These are phyloP conservation scores for Leccinum uliginosum DNA, from an alignment of 768 basidiomycete species.

Conservation along the genomic window DNA sequence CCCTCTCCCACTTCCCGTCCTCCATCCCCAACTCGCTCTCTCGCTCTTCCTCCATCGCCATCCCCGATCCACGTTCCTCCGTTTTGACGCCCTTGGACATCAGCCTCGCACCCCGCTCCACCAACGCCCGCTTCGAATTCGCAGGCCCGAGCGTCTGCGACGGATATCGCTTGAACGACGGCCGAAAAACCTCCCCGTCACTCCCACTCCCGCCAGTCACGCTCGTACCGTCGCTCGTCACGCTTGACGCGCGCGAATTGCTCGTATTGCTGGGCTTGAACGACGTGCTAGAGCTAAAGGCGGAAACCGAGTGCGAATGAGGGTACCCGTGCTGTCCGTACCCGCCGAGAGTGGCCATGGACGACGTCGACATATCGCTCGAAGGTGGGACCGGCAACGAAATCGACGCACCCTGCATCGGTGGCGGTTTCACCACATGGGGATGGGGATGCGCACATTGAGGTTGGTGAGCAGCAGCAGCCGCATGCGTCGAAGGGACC, in stretches of 20 bases:
- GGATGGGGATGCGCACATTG: background rate
- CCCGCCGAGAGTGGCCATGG: conserved; percentile 11
- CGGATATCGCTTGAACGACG: conserved; percentile 69
- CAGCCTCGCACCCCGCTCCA: conserved; percentile 25
- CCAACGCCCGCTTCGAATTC: conserved; percentile 48
- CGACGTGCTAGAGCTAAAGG: conserved; percentile 7
- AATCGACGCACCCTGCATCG: conserved; percentile 27
- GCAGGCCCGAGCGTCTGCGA: conserved; percentile 68
- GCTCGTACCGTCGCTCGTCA: conserved; percentile 26
- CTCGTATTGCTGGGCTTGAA: conserved; percentile 13
- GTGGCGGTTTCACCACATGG: conserved; percentile 19
- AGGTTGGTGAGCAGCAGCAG: background rate
- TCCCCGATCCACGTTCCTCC: background rate
- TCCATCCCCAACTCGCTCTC: background rate
- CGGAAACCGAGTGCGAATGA: conserved; percentile 2
- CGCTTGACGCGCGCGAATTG: conserved; percentile 30
- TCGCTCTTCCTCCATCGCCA: background rate
- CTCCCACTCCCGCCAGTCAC: conserved; percentile 30
- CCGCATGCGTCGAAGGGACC: conserved; percentile 8
- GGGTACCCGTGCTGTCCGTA: background rate
- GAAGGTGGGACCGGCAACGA: conserved; percentile 31
- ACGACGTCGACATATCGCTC: background rate
- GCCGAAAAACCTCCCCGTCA: conserved; percentile 37
- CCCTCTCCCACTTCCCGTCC: background rate
- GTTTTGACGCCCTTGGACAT: conserved; percentile 13